Evolutionary conservation across 352 stramenopile species (phyloP).

Genomic region (Globisporangium acanthophoron): DNA sequence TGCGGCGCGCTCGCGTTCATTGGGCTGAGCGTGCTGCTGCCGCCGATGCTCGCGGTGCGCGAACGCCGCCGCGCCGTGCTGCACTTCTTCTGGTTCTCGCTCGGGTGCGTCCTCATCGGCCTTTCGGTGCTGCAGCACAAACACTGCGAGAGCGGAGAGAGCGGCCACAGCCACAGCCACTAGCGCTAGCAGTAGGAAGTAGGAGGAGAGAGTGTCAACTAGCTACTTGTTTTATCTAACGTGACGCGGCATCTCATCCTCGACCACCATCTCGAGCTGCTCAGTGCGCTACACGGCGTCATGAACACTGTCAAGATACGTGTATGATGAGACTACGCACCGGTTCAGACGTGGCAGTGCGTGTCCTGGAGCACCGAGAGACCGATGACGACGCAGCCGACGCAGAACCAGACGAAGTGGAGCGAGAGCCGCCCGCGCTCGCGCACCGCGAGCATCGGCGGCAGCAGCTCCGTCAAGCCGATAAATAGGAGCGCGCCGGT

Average conservation of each 20-base stretch:
- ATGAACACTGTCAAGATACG: background rate
- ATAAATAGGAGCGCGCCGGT: constrained; percentile 14
- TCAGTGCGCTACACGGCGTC: no score
- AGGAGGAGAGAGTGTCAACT: no score
- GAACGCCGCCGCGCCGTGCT: constrained; percentile 2
- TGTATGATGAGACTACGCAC: no score
- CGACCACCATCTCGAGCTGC: no score
- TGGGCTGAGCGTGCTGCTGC: constrained; percentile 7
- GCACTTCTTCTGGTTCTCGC: constrained; percentile 15
- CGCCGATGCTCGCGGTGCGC: constrained; percentile 15
- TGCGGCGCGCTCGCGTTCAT: constrained; percentile 14
- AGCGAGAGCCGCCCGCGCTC: constrained; percentile 1
- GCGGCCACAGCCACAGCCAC: background rate
- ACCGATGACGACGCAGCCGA: constrained; percentile 14
- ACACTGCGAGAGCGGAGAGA: constrained; percentile 6
- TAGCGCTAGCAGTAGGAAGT: no score
- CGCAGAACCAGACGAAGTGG: constrained; percentile 12
- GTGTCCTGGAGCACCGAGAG: constrained; percentile 12
- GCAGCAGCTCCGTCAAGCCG: constrained; percentile 8
- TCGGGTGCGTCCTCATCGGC: constrained; percentile 15
- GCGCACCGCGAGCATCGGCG: constrained; percentile 15
- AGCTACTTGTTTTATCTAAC: no score
- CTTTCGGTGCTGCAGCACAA: constrained; percentile 13
- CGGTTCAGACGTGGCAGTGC: constrained; percentile 5
- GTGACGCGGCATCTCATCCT: no score